A percentile compares a stretch with the other conserved stretches of the same genome.
Conservation (phyloP, 176 grass and related monocot species). For the Aegilops sharonensis region DNA sequence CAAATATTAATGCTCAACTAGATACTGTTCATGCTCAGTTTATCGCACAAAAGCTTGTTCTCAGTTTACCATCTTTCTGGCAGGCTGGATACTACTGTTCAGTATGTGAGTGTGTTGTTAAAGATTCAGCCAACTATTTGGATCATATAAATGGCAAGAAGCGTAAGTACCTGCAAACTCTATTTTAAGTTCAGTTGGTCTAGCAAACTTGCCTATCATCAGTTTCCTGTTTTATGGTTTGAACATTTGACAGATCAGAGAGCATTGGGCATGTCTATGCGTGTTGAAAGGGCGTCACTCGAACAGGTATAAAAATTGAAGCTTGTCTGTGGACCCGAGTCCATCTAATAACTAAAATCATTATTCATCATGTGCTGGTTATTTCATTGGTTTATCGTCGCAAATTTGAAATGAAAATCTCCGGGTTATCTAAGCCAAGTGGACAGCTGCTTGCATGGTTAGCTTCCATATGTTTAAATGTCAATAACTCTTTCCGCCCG, state of each 20-base stretch:
- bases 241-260: conserved; percentile 75
- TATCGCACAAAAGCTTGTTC: neutral
- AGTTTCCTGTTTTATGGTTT: conserved; percentile 33
- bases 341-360: neutral
- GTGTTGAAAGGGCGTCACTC: conserved; percentile 92
- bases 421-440: neutral
- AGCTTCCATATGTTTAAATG: neutral
- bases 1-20: neutral
- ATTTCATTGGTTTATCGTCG: neutral
- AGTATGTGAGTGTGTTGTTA: conserved; percentile 96
- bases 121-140: conserved; percentile 99
- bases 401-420: neutral
- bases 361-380: neutral
- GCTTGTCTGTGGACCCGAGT: neutral
- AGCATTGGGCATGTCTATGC: conserved; percentile 99
- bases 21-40: neutral
- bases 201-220: conserved; percentile 8
- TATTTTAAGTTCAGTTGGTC: conserved; percentile 9
- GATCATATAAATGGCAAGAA: conserved; percentile 99
- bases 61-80: conserved; percentile 20
- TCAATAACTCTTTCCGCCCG: conserved; percentile 21
- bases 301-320: conserved; percentile 60
- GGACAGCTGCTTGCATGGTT: neutral
- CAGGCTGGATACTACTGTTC: conserved; percentile 95
- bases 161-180: conserved; percentile 56